Conservation (phyloP, 345 rosid genomes). For the Lepidium aucheri region DNA sequence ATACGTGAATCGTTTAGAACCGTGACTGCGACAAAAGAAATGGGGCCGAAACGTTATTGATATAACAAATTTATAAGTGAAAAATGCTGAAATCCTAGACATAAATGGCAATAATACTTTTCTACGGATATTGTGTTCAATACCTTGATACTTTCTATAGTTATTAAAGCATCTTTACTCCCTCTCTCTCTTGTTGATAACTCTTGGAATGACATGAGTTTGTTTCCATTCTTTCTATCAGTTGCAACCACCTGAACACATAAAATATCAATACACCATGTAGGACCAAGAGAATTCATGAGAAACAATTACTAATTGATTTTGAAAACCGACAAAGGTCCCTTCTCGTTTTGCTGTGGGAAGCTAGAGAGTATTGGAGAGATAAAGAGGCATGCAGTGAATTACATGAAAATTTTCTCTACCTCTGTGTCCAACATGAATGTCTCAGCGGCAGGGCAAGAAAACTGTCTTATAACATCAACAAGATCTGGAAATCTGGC, state of each 20-base stretch:
- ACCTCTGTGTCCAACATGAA: slow-evolving; percentile 92
- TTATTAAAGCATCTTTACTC: slow-evolving; percentile 49
- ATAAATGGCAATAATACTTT: background rate
- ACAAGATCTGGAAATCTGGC: slow-evolving; percentile 73
- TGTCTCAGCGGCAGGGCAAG: slow-evolving; percentile 49
- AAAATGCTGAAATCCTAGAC: background rate
- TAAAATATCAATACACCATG: background rate
- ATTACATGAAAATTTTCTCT: background rate
- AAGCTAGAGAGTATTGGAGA: background rate
- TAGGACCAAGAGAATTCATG: background rate
- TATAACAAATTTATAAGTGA: background rate
- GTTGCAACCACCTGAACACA: slow-evolving; percentile 70
- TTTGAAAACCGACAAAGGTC: background rate
- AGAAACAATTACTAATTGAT: background rate
- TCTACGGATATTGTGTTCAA: background rate
- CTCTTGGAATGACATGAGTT: slow-evolving; percentile 92
- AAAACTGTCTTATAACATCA: slow-evolving; percentile 41
- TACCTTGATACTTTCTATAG: slow-evolving; percentile 64
- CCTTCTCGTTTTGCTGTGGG: background rate
- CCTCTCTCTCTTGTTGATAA: slow-evolving; percentile 87
- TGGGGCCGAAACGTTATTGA: background rate
- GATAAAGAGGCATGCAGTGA: background rate
- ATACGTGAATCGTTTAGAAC: background rate
- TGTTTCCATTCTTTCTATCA: slow-evolving; percentile 62
- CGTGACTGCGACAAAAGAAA: background rate